These are phyloP conservation scores for Apium graveolens DNA, from an alignment of 129 eudicot genomes.

Conservation along the genomic window DNA sequence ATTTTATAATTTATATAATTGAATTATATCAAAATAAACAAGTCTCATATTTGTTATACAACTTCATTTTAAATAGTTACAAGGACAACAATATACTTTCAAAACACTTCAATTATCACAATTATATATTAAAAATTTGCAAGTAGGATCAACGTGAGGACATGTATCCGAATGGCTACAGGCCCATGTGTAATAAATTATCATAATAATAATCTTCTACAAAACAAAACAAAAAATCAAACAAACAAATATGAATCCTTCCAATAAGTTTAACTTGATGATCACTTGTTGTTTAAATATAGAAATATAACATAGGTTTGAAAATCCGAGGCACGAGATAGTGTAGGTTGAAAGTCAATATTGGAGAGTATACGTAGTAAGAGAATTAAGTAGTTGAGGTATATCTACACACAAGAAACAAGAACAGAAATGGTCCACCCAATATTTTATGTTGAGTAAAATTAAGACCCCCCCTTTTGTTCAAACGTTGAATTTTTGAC, in stretches of 20 bases:
- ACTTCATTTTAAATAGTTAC: too few species aligned
- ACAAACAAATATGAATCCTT: background rate
- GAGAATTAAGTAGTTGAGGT: background rate
- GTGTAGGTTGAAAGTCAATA: conserved; percentile 4
- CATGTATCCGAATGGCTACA: background rate
- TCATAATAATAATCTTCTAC: background rate
- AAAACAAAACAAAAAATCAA: background rate
- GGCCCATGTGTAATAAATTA: background rate
- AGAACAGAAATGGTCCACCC: background rate
- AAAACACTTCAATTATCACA: background rate
- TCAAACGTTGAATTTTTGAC: conserved; percentile 1
- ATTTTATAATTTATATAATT: too few species aligned
- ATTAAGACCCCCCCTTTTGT: background rate
- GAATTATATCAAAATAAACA: too few species aligned
- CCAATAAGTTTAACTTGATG: background rate
- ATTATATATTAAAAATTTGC: too few species aligned
- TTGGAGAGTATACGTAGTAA: background rate
- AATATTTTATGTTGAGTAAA: background rate
- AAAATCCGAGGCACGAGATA: background rate
- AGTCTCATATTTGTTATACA: too few species aligned
- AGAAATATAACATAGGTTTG: background rate
- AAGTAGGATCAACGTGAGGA: background rate
- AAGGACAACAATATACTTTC: too few species aligned
- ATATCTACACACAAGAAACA: background rate
- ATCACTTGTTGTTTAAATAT: background rate